Base-by-base conservation (phyloP, 208 protist genomes). In the Herpetomonas samuelpessoai region DNA sequence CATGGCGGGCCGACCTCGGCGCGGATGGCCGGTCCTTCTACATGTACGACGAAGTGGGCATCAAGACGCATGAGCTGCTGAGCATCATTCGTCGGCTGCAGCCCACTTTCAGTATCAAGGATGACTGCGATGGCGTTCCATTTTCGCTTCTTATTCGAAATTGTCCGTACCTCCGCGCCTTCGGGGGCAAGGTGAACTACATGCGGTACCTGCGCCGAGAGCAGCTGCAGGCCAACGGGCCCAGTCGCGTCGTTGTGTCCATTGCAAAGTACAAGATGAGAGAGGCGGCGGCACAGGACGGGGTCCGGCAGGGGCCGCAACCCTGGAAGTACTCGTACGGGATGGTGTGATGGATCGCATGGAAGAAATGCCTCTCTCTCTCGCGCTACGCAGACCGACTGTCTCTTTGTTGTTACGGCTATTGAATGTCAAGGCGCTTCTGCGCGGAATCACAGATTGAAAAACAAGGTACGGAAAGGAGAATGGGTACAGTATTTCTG, bases 191-290 rank as follows among this genome's bases (percentile, higher is more conserved):
- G 29, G 71, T 92, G 28, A 59, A 81, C 54, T 90, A 85, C 67
- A 91, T 91, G 86, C 85, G 88, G 27, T 90, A 78, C 39, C 57
- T 95, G 24, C 59, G 59, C 18, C 75, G 75, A 1, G 54, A 77
- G 19, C 61, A 31, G 28, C 0, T 25, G 30, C 41, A 19, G 39
- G 18, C 0, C 3, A n/a, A 47, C 3, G 22, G 50, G 25, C 30
- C 46, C 0, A 30, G 29, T 0, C 35, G 39, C 41, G 51, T 86
- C 10, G 47, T 76, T 1, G 56, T 88, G 0, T 80, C 73, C 12
- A 53, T 95, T 0, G 69, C 66, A 22, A 88, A 77, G 71, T 95
- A 95, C 65, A 95, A 92, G 60, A 92, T 95, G 84, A 71, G 85
- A 7, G 88, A 95, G 64, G 26, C 64, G 24, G 62, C 84, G 18